phyloP scores from a whole-genome alignment of 495 filamentous ascomycete species.

The Xylaria venustula region DNA sequence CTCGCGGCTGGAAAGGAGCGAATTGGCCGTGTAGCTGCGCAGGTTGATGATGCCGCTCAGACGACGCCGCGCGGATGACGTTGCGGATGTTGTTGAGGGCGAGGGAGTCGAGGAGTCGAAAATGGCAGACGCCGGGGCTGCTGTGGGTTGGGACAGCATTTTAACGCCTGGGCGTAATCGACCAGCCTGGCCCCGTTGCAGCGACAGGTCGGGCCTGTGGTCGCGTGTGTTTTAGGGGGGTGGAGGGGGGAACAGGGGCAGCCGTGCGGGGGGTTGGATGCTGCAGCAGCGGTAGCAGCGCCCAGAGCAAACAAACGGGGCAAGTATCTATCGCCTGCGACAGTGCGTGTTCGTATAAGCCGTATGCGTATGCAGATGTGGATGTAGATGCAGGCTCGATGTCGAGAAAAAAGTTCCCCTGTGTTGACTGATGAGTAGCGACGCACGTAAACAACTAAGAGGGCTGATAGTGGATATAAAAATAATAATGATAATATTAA shows the following conservation, averaged over 20 bases:
- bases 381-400: not conserved
- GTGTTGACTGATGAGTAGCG: not conserved
- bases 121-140: slow-evolving; percentile 3
- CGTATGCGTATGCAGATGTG: no score
- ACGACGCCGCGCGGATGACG: slow-evolving; percentile 50
- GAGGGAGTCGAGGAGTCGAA: slow-evolving; percentile 32
- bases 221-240: slow-evolving; percentile 9
- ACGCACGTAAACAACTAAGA: no score
- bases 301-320: not conserved
- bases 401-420: not conserved
- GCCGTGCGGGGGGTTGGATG: not conserved
- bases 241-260: not conserved
- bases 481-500: no score
- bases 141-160: slow-evolving; percentile 14
- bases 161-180: slow-evolving; percentile 4
- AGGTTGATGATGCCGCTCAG: slow-evolving; percentile 74
- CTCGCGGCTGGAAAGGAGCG: slow-evolving; percentile 11
- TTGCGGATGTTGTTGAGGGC: slow-evolving; percentile 34
- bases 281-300: not conserved
- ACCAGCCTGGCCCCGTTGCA: not conserved
- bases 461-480: no score
- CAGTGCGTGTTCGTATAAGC: no score
- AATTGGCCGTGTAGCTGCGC: slow-evolving; percentile 55
- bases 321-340: not conserved
- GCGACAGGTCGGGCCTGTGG: slow-evolving; percentile 5